phyloP scores from a whole-genome alignment of 2,329 filamentous ascomycete species.

The Parafenestella ontariensis region DNA sequence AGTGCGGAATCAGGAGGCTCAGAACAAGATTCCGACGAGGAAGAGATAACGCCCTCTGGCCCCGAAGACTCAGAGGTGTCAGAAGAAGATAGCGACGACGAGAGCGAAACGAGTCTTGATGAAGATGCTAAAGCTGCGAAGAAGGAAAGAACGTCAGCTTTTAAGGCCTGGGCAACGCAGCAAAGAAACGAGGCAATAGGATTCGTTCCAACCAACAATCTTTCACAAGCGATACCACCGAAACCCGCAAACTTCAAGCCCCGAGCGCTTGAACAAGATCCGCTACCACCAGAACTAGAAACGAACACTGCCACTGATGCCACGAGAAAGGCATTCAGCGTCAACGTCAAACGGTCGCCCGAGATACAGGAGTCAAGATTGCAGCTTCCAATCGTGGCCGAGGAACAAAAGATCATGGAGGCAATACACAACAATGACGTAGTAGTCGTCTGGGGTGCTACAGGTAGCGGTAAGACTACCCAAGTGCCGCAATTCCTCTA shows the following conservation, averaged over 20 bases:
- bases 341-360: constrained; percentile 71
- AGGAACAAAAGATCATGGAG: constrained; percentile 98
- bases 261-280: constrained; percentile 72
- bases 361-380: constrained; percentile 81
- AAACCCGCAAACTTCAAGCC: constrained; percentile 72
- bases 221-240: constrained; percentile 39
- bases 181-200: constrained; percentile 86
- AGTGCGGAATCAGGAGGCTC: constrained; percentile 16
- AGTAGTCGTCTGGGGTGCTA: constrained; percentile 91
- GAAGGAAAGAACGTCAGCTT: constrained; percentile 68
- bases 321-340: constrained; percentile 76
- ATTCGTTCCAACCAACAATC: constrained; percentile 60
- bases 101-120: constrained; percentile 41
- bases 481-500: constrained; percentile 96
- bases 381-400: constrained; percentile 86
- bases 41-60: constrained; percentile 30
- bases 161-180: constrained; percentile 91
- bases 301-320: constrained; percentile 62
- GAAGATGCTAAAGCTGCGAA: constrained; percentile 49
- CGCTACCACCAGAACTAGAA: constrained; percentile 70
- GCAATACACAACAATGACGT: constrained; percentile 90
- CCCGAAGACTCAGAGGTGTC: constrained; percentile 37
- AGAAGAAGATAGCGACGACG: constrained; percentile 47
- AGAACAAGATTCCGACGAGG: constrained; percentile 5
- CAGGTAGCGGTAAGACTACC: constrained; percentile 96